Percentiles rank a stretch among this genome's conserved stretches.
Conservation (phyloP, 805 yeast genomes). For the Candida schatavii region DNA sequence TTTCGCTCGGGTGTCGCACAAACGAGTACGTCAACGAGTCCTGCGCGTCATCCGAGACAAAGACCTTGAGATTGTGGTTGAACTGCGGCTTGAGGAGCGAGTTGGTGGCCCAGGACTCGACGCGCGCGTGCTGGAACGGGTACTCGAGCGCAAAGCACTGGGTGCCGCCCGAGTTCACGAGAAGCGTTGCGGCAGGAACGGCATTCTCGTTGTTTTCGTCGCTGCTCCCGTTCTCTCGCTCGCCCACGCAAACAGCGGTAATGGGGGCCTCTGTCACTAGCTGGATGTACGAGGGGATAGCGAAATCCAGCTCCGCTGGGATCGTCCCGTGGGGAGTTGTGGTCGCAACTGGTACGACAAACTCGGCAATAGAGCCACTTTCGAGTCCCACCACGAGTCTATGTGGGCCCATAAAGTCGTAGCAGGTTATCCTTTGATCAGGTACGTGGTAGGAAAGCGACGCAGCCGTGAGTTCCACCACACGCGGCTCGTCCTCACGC, state of each 20-base stretch:
- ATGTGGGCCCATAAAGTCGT: slow-evolving; percentile 44
- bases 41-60: slow-evolving; percentile 23
- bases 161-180: slow-evolving; percentile 30
- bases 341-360: slow-evolving; percentile 31
- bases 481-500: slow-evolving; percentile 12
- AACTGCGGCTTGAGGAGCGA: slow-evolving; percentile 26
- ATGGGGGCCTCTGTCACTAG: slow-evolving; percentile 32
- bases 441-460: slow-evolving; percentile 22
- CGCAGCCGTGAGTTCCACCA: slow-evolving; percentile 15
- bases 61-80: slow-evolving; percentile 24
- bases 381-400: slow-evolving; percentile 54
- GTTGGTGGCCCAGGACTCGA: slow-evolving; percentile 21
- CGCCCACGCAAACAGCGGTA: slow-evolving; percentile 20
- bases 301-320: slow-evolving; percentile 13
- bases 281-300: slow-evolving; percentile 31
- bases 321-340: too few relatives aligned
- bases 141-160: slow-evolving; percentile 23
- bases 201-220: slow-evolving; percentile 13
- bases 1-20: slow-evolving; percentile 33
- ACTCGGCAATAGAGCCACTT: slow-evolving; percentile 62
- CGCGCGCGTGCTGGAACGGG: slow-evolving; percentile 24
- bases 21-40: slow-evolving; percentile 30
- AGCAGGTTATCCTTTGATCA: slow-evolving; percentile 37
- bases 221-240: neutral
- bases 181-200: slow-evolving; percentile 19